Conservation (phyloP, 148 eudicot species). For the Simmondsia chinensis region DNA sequence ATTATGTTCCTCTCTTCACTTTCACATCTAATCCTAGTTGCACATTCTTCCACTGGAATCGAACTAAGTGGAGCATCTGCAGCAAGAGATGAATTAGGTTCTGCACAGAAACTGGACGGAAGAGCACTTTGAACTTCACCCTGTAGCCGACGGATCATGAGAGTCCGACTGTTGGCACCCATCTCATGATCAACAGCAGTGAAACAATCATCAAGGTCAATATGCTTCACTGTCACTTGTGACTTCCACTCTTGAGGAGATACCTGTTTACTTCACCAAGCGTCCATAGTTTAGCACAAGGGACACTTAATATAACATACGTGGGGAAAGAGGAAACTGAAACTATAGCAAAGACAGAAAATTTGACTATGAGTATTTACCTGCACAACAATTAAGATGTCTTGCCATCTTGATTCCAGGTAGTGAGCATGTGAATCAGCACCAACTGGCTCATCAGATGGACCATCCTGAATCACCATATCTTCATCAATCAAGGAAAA, state of each 20-base stretch:
- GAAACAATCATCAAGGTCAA: conserved; percentile 47
- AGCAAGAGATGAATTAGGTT: conserved; percentile 13
- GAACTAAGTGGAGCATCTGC: conserved; percentile 15
- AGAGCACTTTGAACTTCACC: conserved; percentile 50
- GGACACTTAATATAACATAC: conserved; percentile 2
- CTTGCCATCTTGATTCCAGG: conserved; percentile 37
- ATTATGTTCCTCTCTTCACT: conserved; percentile 24
- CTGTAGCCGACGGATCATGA: conserved; percentile 42
- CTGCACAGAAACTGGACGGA: conserved; percentile 24
- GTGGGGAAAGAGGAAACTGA: conserved; percentile 1
- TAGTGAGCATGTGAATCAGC: conserved; percentile 34
- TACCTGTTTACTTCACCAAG: conserved; percentile 62
- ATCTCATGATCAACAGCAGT: conserved; percentile 17
- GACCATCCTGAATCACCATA: conserved; percentile 17
- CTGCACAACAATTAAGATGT: conserved; percentile 48
- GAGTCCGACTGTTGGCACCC: conserved; percentile 23
- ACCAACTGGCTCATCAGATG: conserved; percentile 17
- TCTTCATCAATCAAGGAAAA: conserved; percentile 64
- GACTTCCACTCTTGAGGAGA: conserved; percentile 52
- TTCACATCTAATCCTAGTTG: conserved; percentile 13
- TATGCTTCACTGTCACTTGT: conserved; percentile 47
- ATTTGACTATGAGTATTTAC: conserved; percentile 26
- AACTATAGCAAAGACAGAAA: not conserved
- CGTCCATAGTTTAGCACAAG: conserved; percentile 26
- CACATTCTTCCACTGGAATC: conserved; percentile 9